These are phyloP conservation scores for Penicillium sp. DNA, from an alignment of 2,329 filamentous ascomycete species.

Conservation along the genomic window DNA sequence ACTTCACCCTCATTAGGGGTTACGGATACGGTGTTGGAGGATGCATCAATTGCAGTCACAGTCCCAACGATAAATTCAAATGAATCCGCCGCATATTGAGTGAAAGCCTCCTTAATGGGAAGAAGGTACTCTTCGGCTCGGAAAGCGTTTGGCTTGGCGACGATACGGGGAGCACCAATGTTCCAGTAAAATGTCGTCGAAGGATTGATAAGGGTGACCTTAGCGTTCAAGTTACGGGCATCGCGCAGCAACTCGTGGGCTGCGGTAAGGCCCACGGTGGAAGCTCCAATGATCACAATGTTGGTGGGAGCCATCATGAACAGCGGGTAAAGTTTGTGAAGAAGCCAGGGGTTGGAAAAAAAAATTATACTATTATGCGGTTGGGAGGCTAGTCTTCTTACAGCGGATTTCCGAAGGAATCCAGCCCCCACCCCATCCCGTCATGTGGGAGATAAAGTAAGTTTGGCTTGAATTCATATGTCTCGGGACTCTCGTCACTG, in stretches of 20 bases:
- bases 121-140: constrained; percentile 51
- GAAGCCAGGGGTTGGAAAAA: not conserved
- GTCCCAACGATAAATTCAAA: constrained; percentile 55
- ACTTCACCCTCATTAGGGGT: constrained; percentile 32
- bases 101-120: constrained; percentile 53
- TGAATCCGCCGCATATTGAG: constrained; percentile 48
- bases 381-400: not conserved
- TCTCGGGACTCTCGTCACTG: no score
- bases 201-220: constrained; percentile 57
- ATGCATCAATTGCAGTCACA: constrained; percentile 49
- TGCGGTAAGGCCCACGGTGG: constrained; percentile 35
- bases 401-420: not conserved
- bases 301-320: constrained; percentile 19
- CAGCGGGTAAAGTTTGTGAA: not conserved
- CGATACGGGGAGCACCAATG: constrained; percentile 54
- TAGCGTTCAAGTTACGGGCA: constrained; percentile 30
- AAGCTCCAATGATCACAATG: constrained; percentile 42
- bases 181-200: constrained; percentile 56
- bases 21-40: constrained; percentile 47
- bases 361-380: not conserved
- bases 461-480: not conserved
- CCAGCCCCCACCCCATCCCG: not conserved
- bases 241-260: constrained; percentile 41
- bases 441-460: not conserved
- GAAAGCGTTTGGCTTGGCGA: constrained; percentile 52